Conservation (phyloP, 441 rosid genomes). For the Croton setiger region DNA sequence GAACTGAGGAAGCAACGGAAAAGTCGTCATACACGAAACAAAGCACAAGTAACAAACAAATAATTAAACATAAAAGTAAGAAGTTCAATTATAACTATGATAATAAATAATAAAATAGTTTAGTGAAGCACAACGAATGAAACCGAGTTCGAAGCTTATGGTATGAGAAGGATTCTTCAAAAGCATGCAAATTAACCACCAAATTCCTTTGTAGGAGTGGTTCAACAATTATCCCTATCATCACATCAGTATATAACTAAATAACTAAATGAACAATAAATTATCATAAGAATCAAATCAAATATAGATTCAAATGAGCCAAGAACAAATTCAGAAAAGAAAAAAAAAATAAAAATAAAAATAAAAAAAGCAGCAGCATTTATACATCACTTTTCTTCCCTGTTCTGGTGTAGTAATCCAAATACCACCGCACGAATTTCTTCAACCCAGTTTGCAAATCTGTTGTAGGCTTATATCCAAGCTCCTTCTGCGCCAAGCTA, state of each 20-base stretch:
- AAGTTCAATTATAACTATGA: neutral
- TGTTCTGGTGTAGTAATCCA: conserved; percentile 25
- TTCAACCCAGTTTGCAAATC: conserved; percentile 40
- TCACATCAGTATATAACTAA: conserved; percentile 9
- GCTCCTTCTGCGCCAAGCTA: conserved; percentile 36
- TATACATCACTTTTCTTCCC: conserved; percentile 29
- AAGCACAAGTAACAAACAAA: neutral
- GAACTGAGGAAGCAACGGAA: neutral
- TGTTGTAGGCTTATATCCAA: conserved; percentile 36
- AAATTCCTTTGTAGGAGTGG: conserved; percentile 12
- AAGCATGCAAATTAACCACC: conserved; percentile 18
- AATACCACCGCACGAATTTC: conserved; percentile 45
- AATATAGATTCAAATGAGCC: conserved; percentile 23
- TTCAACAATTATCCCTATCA: conserved; percentile 13
- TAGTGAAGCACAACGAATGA: neutral
- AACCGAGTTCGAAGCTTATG: conserved; percentile 9
- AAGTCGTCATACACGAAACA: neutral
- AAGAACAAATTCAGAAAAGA: conserved; percentile 19
- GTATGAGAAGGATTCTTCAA: conserved; percentile 16
- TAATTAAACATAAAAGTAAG: neutral
- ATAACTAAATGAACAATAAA: conserved; percentile 3
- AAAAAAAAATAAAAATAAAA: neutral
- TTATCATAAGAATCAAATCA: conserved; percentile 22
- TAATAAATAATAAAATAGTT: neutral
- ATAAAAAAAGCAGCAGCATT: conserved; percentile 13